Base-by-base conservation (phyloP, 257 asterid genomes). In the Anisodus tanguticus region DNA sequence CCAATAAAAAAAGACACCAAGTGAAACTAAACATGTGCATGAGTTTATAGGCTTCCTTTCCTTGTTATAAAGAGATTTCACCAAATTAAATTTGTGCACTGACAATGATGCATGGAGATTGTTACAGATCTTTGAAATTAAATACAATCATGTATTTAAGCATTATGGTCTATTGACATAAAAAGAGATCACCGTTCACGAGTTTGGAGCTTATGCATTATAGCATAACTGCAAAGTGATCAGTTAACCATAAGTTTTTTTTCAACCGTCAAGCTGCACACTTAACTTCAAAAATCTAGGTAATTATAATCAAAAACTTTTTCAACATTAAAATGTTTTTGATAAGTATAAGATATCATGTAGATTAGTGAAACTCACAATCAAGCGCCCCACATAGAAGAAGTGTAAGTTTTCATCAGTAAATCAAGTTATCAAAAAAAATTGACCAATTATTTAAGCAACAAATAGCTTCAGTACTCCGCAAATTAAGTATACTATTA, bases 391-490 rank as follows among this genome's bases (percentile, higher is more conserved):
- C 60, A 19, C 80, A 49, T 19, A 74, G n/a, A 49, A 74, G 60
- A 43, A 22, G 62, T 47, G 80, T 11, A 49, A 74, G 43, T 19
- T 74, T 74, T 31, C 41, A 74, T 47, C 80, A 49, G 62, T 19
- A 49, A 49, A 16, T 69, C 80, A 74, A 22, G 80, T 49, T 74
- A 74, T 22, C 39, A 49, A 74, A 22, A 47, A 22, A 74, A 22
- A 22, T 72, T 11, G 49, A 74, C 80, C 12, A 74, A 49, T 22
- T 60, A 49, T 74, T 47, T 76, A 51, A 12, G 26, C 45, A 76
- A 54, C 81, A 51, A 12, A 13, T 51, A 51, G 62, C 26, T 76
- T 76, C 80, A 49, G 80, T 74, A 74, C 43, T 74, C 80, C 11
- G 19, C 80, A 49, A 74, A 19, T 49, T 7, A 76, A 76, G 81